phyloP scores from a whole-genome alignment of 2,329 filamentous ascomycete genomes.

The Venturia effusa region DNA sequence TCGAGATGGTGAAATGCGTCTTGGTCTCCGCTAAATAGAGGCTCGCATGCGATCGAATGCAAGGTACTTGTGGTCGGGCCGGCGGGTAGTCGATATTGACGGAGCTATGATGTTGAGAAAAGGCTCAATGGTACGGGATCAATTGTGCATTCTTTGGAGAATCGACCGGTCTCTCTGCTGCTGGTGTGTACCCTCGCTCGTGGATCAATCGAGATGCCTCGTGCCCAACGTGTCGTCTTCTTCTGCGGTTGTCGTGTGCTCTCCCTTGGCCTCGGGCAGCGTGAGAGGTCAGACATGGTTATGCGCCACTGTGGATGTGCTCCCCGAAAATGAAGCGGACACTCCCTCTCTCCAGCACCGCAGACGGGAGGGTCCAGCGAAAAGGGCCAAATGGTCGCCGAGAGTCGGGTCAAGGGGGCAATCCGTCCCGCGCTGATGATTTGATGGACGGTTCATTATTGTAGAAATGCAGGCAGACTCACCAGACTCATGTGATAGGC shows the following conservation, averaged over 20 bases:
- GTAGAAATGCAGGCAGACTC: neutral
- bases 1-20: neutral
- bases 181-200: neutral
- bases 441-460: neutral
- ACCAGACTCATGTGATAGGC: slow-evolving; percentile 1
- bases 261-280: too few species aligned
- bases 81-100: neutral
- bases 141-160: neutral
- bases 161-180: neutral
- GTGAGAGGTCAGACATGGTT: neutral
- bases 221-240: neutral
- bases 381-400: neutral
- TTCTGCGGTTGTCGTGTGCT: neutral
- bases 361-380: neutral
- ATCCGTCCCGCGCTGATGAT: neutral
- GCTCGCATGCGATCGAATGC: neutral
- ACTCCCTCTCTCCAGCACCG: neutral
- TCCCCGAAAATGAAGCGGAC: neutral
- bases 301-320: neutral
- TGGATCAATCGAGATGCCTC: neutral
- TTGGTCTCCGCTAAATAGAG: neutral
- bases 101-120: neutral
- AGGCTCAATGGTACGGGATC: neutral
- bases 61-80: neutral
- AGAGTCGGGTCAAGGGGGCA: neutral